Evolutionary conservation across 2,329 filamentous ascomycete species (phyloP).

Genomic region (Penicillium sp.): DNA sequence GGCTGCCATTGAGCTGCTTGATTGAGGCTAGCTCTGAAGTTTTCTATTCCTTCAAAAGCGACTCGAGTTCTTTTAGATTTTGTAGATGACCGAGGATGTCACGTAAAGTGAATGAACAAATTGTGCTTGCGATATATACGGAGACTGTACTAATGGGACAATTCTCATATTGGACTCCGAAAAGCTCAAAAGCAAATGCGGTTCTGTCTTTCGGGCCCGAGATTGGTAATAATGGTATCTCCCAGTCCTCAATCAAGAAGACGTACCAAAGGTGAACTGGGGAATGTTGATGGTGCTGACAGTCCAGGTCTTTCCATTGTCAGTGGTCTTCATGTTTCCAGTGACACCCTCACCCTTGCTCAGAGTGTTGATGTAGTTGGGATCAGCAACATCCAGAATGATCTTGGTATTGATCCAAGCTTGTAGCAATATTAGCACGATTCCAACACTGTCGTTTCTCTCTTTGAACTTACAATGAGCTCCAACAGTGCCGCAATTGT

Average conservation of each 20-base stretch:
- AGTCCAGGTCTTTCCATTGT: conserved; percentile 47
- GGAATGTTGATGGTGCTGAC: conserved; percentile 40
- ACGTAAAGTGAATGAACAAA: not conserved
- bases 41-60: not conserved
- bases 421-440: not conserved
- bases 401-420: conserved; percentile 44
- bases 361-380: not conserved
- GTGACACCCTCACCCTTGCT: conserved; percentile 39
- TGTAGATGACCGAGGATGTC: not conserved
- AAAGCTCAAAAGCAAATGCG: too few species aligned
- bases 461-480: conserved; percentile 33
- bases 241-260: not conserved
- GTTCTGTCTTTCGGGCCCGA: too few species aligned
- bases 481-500: conserved; percentile 42
- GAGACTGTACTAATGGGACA: too few species aligned
- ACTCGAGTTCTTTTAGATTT: not conserved
- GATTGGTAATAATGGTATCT: too few species aligned
- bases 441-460: not conserved
- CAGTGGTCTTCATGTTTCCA: conserved; percentile 40
- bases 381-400: conserved; percentile 26
- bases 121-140: too few species aligned
- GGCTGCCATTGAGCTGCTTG: conserved; percentile 36
- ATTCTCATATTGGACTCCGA: too few species aligned
- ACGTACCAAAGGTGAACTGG: conserved; percentile 19
- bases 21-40: not conserved